phyloP scores from a whole-genome alignment of 169 alveolate genomes.

The Fabrea salina region DNA sequence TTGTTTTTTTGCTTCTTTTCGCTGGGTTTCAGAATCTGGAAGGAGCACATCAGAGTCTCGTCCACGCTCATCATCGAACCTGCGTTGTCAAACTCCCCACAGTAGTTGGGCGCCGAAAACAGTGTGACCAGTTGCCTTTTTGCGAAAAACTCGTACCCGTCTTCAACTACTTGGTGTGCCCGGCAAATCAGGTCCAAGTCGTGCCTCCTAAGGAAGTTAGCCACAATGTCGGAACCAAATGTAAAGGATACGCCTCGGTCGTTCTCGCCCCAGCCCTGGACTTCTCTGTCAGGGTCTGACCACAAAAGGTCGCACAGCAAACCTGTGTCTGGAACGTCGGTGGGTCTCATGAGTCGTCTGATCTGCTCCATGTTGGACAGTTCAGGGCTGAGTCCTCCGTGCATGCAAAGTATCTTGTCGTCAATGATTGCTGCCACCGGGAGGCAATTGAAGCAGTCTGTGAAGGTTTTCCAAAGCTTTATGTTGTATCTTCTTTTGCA shows the following conservation, averaged over 20 bases:
- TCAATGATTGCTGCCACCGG: constrained; percentile 81
- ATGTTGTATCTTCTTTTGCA: constrained; percentile 72
- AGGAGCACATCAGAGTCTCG: constrained; percentile 94
- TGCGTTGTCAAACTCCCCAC: constrained; percentile 99
- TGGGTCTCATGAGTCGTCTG: constrained; percentile 70
- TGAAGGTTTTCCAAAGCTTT: constrained; percentile 75
- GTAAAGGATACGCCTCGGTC: constrained; percentile 98
- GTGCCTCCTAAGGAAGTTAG: constrained; percentile 93
- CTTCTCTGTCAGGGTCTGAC: constrained; percentile 99
- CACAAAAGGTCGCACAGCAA: constrained; percentile 97
- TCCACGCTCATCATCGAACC: constrained; percentile 98
- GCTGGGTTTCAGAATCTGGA: constrained; percentile 69
- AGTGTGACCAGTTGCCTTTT: constrained; percentile 97
- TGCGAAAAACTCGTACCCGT: constrained; percentile 99
- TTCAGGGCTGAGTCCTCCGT: constrained; percentile 81
- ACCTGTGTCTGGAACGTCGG: constrained; percentile 87
- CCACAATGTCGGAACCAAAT: constrained; percentile 97
- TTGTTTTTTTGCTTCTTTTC: constrained; percentile 37
- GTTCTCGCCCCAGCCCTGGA: constrained; percentile 98
- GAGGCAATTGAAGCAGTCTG: constrained; percentile 74
- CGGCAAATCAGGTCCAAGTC: constrained; percentile 99
- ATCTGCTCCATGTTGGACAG: constrained; percentile 57
- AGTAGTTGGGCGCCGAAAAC: constrained; percentile 98
- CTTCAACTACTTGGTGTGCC: constrained; percentile 98
- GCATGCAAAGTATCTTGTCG: constrained; percentile 77